phyloP scores from a whole-genome alignment of 495 filamentous ascomycete species.

The Tuber brumale region DNA sequence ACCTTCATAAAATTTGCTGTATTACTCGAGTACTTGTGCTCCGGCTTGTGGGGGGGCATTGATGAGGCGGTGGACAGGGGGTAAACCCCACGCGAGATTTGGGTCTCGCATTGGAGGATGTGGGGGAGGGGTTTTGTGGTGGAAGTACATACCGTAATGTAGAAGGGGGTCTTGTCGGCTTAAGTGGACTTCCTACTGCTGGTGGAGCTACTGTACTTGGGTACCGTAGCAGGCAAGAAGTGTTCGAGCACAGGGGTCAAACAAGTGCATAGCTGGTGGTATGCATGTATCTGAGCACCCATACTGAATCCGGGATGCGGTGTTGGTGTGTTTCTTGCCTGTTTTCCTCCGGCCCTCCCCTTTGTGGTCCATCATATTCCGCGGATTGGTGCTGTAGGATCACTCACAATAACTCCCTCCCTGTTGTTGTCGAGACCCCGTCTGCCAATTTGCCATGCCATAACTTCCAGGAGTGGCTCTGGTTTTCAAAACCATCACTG shows the following conservation, averaged over 20 bases:
- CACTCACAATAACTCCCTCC: neutral
- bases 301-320: neutral
- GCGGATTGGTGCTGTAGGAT: neutral
- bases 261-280: neutral
- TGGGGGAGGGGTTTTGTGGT: neutral
- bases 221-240: neutral
- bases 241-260: neutral
- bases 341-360: neutral
- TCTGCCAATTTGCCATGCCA: neutral
- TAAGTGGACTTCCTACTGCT: neutral
- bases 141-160: too few relatives aligned
- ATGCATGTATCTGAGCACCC: neutral
- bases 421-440: neutral
- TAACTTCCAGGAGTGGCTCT: neutral
- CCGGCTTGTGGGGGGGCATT: neutral
- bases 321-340: neutral
- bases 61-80: neutral
- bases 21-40: neutral
- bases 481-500: neutral
- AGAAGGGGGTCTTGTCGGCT: neutral
- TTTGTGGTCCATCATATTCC: neutral
- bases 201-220: neutral
- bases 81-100: neutral
- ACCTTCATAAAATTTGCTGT: neutral
- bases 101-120: neutral